These are phyloP conservation scores for Graphilbum ipis-grandicollis DNA, from an alignment of 2,329 filamentous ascomycete species.

Conservation along the genomic window DNA sequence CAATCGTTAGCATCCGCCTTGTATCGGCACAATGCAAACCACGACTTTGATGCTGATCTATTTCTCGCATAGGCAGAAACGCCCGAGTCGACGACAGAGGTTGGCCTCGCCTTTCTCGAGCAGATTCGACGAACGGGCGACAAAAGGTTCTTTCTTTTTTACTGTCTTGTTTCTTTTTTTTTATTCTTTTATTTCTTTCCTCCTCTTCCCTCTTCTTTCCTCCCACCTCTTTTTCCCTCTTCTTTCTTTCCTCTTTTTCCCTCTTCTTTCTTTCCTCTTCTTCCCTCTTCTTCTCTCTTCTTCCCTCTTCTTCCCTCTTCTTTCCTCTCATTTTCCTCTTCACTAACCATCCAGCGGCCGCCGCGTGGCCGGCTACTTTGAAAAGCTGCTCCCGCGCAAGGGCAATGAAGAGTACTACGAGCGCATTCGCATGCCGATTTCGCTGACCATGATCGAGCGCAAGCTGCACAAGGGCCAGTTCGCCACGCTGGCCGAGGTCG, in stretches of 20 bases:
- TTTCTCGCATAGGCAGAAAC: slow-evolving; percentile 39
- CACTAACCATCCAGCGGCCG: slow-evolving; percentile 37
- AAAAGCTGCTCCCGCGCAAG: slow-evolving; percentile 47
- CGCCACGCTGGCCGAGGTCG: slow-evolving; percentile 51
- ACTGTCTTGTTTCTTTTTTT: background rate
- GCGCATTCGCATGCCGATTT: slow-evolving; percentile 60
- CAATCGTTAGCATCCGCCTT: too few species aligned
- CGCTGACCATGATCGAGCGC: slow-evolving; percentile 57
- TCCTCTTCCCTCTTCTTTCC: background rate
- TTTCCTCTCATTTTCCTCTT: background rate
- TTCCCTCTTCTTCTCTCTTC: slow-evolving; percentile 19
- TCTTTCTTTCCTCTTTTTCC: background rate
- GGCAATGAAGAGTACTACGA: slow-evolving; percentile 61
- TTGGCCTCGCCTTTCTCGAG: slow-evolving; percentile 57
- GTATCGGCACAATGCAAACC: too few species aligned
- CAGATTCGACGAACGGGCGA: slow-evolving; percentile 61
- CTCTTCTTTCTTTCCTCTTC: slow-evolving; percentile 16
- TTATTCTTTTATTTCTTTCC: slow-evolving; percentile 25
- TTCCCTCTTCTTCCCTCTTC: slow-evolving; percentile 13
- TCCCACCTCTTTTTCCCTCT: background rate
- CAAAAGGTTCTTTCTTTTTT: slow-evolving; percentile 47
- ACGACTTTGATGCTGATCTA: background rate
- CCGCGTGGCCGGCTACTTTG: slow-evolving; percentile 57
- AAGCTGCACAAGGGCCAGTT: slow-evolving; percentile 58
- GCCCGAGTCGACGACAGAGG: slow-evolving; percentile 48